phyloP scores from a whole-genome alignment of 306 rosid species.

The Quillaja saponaria region DNA sequence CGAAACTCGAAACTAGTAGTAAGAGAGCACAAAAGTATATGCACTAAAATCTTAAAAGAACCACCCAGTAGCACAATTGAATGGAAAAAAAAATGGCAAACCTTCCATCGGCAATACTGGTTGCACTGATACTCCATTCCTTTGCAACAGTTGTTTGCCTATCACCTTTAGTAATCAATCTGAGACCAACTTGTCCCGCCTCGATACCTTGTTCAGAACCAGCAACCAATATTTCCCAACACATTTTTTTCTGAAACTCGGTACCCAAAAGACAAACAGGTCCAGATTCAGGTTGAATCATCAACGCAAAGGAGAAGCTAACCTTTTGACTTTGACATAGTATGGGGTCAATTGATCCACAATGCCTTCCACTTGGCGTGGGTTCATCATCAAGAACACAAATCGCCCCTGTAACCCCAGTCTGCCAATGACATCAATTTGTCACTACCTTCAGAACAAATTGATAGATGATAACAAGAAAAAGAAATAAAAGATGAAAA shows the following conservation, averaged over 20 bases:
- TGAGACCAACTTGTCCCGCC: conserved; percentile 99
- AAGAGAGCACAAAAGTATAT: conserved; percentile 11
- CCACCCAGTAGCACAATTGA: conserved; percentile 10
- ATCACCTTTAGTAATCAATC: conserved; percentile 96
- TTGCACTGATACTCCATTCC: conserved; percentile 95
- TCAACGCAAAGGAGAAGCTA: conserved; percentile 77
- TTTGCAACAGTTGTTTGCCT: conserved; percentile 90
- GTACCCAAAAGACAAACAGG: conserved; percentile 97
- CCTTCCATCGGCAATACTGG: conserved; percentile 99
- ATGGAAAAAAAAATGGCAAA: conserved; percentile 33
- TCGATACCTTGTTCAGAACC: conserved; percentile 99
- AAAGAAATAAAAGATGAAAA: no score
- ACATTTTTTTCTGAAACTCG: conserved; percentile 80
- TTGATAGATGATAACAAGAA: conserved; percentile 12
- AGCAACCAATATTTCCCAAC: conserved; percentile 98
- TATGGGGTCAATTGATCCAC: conserved; percentile 77
- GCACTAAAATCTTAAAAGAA: conserved; percentile 10
- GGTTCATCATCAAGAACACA: conserved; percentile 98
- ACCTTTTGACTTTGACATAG: conserved; percentile 82
- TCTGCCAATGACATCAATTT: conserved; percentile 58
- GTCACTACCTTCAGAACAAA: conserved; percentile 27
- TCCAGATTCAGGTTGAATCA: conserved; percentile 98
- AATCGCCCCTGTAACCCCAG: conserved; percentile 80
- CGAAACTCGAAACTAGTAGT: no score
- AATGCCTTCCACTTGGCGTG: conserved; percentile 82